Evolutionary conservation across 2,329 filamentous ascomycete genomes (phyloP).

Genomic region (Apiospora aurea): DNA sequence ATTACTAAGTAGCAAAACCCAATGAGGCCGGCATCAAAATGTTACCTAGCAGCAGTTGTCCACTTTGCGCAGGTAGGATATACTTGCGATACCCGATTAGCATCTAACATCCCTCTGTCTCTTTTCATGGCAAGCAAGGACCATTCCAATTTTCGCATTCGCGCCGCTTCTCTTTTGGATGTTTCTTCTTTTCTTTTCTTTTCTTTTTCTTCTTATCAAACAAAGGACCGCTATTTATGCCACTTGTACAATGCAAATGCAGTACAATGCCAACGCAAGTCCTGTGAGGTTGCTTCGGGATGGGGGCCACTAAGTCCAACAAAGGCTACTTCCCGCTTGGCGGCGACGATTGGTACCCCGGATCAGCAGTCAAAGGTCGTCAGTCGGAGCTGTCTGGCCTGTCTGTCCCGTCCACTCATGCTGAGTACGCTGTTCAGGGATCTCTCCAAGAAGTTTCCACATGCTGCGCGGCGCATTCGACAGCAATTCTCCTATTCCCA

Average conservation of each 20-base stretch:
- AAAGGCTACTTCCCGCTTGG: slow-evolving; percentile 13
- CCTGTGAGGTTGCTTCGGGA: not conserved
- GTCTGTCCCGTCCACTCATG: not conserved
- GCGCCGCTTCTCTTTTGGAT: not conserved
- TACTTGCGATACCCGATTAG: not conserved
- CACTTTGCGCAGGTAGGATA: not conserved
- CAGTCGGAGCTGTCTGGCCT: not conserved
- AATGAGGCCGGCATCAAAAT: not conserved
- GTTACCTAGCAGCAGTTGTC: not conserved
- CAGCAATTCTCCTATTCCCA: slow-evolving; percentile 20
- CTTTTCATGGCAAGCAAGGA: not conserved
- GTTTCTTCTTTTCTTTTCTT: no score
- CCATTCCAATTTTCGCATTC: not conserved
- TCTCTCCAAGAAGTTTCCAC: slow-evolving; percentile 1
- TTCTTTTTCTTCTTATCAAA: no score
- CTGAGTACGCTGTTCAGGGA: not conserved
- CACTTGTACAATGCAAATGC: not conserved
- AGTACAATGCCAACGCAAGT: no score
- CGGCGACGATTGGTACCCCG: slow-evolving; percentile 13
- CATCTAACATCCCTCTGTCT: not conserved
- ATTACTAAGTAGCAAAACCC: not conserved
- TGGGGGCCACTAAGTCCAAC: not conserved
- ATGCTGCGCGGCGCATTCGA: not conserved
- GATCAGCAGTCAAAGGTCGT: slow-evolving; percentile 16
- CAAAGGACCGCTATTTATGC: not conserved